Conservation (phyloP, 805 yeast species). For the Candida cerambycidarum region DNA sequence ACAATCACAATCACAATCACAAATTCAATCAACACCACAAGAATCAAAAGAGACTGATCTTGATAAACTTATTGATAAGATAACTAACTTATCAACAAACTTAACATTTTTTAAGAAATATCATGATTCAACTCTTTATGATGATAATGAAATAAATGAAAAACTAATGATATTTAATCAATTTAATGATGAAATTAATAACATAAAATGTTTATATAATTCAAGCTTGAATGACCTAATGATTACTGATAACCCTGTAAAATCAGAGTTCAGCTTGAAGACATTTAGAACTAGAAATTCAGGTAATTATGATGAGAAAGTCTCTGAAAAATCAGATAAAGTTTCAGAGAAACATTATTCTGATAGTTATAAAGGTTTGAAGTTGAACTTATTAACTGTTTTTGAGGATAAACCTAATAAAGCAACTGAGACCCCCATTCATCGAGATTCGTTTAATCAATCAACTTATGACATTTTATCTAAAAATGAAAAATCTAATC, state of each 20-base stretch:
- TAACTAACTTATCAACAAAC: constrained; percentile 33
- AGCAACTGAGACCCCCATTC: constrained; percentile 10
- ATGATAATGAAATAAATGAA: constrained; percentile 33
- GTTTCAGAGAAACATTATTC: neutral
- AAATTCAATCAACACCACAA: neutral
- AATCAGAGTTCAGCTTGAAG: constrained; percentile 28
- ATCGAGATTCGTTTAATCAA: constrained; percentile 36
- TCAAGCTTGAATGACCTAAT: constrained; percentile 27
- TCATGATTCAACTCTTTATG: constrained; percentile 28
- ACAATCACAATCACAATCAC: neutral
- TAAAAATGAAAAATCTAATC: constrained; percentile 12
- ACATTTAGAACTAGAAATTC: constrained; percentile 30
- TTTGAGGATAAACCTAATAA: constrained; percentile 26
- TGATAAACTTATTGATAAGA: constrained; percentile 27
- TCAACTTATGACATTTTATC: constrained; percentile 38
- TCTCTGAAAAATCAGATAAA: constrained; percentile 16
- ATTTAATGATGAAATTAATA: constrained; percentile 31
- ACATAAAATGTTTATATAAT: constrained; percentile 31
- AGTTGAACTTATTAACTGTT: constrained; percentile 38
- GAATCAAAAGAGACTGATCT: constrained; percentile 11
- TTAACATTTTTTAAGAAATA: constrained; percentile 39
- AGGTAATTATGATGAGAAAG: constrained; percentile 26
- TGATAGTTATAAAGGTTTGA: constrained; percentile 35
- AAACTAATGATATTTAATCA: constrained; percentile 36
- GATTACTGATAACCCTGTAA: constrained; percentile 14